Base-by-base conservation (phyloP, 352 stramenopile species). In the Pilasporangium apinafurcum region DNA sequence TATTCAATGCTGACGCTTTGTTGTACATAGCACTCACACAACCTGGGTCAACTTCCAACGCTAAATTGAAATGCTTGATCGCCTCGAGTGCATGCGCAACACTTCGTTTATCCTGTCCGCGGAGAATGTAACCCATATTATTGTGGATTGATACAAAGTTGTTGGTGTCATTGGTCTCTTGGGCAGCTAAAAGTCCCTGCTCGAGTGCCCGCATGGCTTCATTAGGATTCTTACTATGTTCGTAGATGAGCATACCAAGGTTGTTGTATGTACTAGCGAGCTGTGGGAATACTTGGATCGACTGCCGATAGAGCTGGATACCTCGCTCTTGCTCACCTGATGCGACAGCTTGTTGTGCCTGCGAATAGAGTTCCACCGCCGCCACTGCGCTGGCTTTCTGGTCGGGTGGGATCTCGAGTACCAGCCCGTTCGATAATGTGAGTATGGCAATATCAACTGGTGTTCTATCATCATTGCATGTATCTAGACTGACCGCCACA, bases 231-330 rank as follows among this genome's bases (percentile, higher is more conserved):
- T 41, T 28, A 1, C 51, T 38, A 2, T 18, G n/a, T 1, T 71
- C 43, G 14, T 59, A 64, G 7, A 86, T 22, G 18, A 91, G 41
- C 56, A 88, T 79, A 0, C 61, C 83, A 8, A 94, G 43, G 56
- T 94, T 92, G 49, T 92, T 92, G 55, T 84, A 85, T n/a, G 80
- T 66, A 5, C 50, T 58, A 4, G 68, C 56, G 18, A 88, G 54
- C 28, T 60, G 37, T 25, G 65, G 57, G 49, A 79, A 85, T 25
- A 28, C 44, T 4, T 62, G 44, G 31, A 92, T 86, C 8, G 69
- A 65, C 9, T 59, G 40, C 31, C 60, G 59, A 28, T 81, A 79
- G 12, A 75, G 43, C n/a, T 53, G 16, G 16, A 82, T 45, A 3
- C 60, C 64, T 0, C 34, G 31, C 5, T 25, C 4, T 17, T 44